Conservation (phyloP, 495 filamentous ascomycete species). For the Talaromyces proteolyticus region DNA sequence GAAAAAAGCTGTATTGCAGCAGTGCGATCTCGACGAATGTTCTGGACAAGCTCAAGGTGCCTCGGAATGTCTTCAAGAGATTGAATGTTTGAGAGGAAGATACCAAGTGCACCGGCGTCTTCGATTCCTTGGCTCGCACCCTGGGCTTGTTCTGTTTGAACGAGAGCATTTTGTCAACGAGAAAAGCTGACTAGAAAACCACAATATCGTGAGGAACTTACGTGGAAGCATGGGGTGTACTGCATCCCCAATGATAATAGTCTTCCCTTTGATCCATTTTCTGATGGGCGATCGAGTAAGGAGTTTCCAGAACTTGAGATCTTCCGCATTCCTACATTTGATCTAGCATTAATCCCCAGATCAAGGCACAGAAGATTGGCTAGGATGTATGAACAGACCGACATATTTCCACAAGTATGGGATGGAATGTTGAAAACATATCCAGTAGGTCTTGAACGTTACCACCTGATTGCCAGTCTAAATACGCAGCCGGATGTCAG, state of each 20-base stretch:
- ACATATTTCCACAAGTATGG: conserved; percentile 15
- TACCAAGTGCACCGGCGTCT: conserved; percentile 35
- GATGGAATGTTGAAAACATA: conserved; percentile 13
- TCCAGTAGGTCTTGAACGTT: conserved; percentile 14
- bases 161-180: neutral
- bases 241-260: conserved; percentile 42
- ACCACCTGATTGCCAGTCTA: conserved; percentile 9
- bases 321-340: conserved; percentile 20
- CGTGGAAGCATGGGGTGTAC: conserved; percentile 33
- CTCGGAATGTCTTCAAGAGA: conserved; percentile 11
- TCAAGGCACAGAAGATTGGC: too few relatives aligned
- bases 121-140: conserved; percentile 42
- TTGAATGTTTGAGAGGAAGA: conserved; percentile 14
- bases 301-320: conserved; percentile 44
- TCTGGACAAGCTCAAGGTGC: conserved; percentile 6
- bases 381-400: neutral
- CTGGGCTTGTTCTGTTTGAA: conserved; percentile 35
- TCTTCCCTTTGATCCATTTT: conserved; percentile 31
- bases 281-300: conserved; percentile 28
- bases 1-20: neutral
- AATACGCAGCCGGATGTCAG: neutral
- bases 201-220: conserved; percentile 4
- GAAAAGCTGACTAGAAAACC: neutral
- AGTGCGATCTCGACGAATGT: neutral
- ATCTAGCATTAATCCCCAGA: neutral